Evolutionary conservation across 202 grass and related monocot genomes (phyloP).

Genomic region (Digitaria exilis): DNA sequence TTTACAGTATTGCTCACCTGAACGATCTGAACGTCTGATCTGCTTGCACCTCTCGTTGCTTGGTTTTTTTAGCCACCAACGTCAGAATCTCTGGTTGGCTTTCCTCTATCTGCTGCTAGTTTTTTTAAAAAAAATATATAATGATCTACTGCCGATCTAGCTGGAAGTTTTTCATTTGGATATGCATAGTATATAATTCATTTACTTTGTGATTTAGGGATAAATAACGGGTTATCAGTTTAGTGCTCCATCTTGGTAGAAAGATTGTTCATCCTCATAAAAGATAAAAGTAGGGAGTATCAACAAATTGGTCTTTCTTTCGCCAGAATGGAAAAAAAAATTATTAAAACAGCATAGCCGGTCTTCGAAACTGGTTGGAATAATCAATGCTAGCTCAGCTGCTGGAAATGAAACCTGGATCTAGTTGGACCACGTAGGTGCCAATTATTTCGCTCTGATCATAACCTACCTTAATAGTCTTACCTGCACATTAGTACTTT

Average conservation of each 20-base stretch:
- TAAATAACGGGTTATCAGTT: not conserved
- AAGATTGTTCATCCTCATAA: too few species aligned
- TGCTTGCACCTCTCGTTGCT: slow-evolving; percentile 18
- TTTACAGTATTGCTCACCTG: slow-evolving; percentile 23
- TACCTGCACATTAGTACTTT: not conserved
- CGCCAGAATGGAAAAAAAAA: not conserved
- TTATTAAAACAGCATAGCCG: not conserved
- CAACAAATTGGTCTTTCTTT: not conserved
- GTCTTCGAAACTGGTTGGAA: not conserved
- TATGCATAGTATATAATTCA: not conserved
- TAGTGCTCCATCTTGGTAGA: not conserved
- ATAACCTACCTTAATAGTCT: not conserved
- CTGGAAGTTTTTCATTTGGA: not conserved
- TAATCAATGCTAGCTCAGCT: not conserved
- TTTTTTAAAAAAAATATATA: too few species aligned
- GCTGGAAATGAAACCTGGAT: not conserved
- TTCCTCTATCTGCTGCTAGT: slow-evolving; percentile 5
- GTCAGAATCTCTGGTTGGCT: slow-evolving; percentile 15
- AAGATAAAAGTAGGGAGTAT: too few species aligned
- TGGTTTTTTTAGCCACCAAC: not conserved
- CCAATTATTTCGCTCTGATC: not conserved
- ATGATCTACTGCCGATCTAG: too few species aligned
- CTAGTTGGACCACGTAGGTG: slow-evolving; percentile 7
- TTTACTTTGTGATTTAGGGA: not conserved
- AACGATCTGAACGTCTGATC: slow-evolving; percentile 34